Conservation (phyloP, 805 yeast genomes). For the Lipomyces orientalis region DNA sequence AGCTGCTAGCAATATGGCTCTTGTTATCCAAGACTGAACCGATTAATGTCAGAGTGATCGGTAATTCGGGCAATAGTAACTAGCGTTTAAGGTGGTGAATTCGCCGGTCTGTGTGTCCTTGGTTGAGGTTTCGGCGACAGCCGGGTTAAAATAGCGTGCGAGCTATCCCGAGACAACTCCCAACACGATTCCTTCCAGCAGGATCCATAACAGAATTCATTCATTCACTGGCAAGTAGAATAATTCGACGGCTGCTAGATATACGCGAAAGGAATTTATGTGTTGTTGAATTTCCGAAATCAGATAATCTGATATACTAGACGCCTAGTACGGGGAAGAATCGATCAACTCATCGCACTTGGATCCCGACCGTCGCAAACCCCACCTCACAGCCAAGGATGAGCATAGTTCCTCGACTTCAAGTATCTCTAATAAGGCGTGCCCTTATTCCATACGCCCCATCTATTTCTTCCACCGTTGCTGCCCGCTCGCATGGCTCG, state of each 20-base stretch:
- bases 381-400: neutral
- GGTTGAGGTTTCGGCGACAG: no score
- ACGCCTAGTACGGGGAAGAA: no score
- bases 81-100: neutral
- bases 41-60: neutral
- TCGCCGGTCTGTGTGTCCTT: neutral
- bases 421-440: neutral
- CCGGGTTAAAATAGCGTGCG: neutral
- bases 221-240: no score
- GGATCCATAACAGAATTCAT: neutral
- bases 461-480: neutral
- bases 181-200: neutral
- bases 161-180: neutral
- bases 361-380: neutral
- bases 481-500: neutral
- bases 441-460: neutral
- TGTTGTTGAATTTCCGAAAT: no score
- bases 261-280: no score
- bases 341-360: neutral
- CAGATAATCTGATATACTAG: no score
- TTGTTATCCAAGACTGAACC: neutral
- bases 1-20: neutral
- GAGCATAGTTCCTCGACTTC: neutral
- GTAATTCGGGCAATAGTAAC: neutral
- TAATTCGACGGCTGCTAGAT: no score